These are phyloP conservation scores for Chlamydomonas incerta DNA, from an alignment of 139 green algal species.

Conservation along the genomic window DNA sequence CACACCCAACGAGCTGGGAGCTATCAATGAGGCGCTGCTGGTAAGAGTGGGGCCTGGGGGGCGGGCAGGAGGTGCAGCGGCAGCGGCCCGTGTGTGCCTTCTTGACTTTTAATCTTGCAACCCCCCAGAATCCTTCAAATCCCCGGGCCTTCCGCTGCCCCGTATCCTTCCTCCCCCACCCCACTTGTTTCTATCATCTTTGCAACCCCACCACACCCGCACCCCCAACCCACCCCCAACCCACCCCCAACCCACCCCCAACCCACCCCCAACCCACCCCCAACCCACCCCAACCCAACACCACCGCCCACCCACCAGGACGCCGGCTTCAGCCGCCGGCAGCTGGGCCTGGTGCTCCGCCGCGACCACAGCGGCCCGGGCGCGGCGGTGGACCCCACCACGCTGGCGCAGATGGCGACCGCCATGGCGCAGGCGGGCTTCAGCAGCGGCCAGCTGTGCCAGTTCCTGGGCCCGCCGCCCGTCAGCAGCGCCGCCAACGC, in stretches of 20 bases:
- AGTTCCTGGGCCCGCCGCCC: slow-evolving; percentile 23
- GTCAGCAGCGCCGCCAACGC: background rate
- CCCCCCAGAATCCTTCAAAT: too few species aligned
- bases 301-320: background rate
- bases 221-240: too few species aligned
- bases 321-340: slow-evolving; percentile 8
- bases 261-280: too few species aligned
- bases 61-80: too few species aligned
- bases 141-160: too few species aligned
- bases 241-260: too few species aligned
- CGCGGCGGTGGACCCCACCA: background rate
- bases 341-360: slow-evolving; percentile 12
- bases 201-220: too few species aligned
- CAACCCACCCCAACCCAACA: too few species aligned
- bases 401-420: slow-evolving; percentile 23
- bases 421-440: slow-evolving; percentile 9
- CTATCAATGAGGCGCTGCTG: slow-evolving; percentile 29
- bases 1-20: slow-evolving; percentile 9
- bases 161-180: background rate
- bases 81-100: too few species aligned
- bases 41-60: background rate
- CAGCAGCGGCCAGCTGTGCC: slow-evolving; percentile 16
- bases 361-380: slow-evolving; percentile 1
- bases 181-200: too few species aligned
- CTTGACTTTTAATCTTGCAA: too few species aligned